Evolutionary conservation across 78 protist genomes (phyloP).

Genomic region (Dictyostelium purpureum): DNA sequence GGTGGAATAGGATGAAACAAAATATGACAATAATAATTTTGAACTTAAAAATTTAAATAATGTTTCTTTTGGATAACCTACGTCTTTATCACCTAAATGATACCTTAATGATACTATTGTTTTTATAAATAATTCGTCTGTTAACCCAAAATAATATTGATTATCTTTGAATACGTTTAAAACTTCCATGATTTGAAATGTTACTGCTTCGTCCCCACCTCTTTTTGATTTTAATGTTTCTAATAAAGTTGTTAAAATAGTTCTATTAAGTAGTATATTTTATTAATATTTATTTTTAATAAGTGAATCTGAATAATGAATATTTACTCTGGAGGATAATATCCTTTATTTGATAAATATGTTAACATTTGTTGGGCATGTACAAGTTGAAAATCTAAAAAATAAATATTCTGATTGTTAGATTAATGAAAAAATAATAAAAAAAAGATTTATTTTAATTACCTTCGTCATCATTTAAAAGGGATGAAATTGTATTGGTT

Average conservation of each 20-base stretch:
- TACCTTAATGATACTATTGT: neutral
- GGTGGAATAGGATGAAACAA: neutral
- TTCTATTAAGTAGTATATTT: neutral
- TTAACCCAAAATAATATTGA: neutral
- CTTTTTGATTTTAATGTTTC: neutral
- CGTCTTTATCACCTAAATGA: neutral
- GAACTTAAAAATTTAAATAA: neutral
- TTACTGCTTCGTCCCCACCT: neutral
- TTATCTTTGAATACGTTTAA: neutral
- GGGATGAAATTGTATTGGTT: neutral
- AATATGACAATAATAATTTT: neutral
- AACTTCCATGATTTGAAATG: neutral
- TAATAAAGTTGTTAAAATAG: neutral
- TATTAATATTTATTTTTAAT: neutral
- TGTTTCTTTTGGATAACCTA: neutral
- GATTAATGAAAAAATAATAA: too few relatives aligned
- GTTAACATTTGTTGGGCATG: neutral
- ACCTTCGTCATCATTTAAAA: conserved; percentile 5
- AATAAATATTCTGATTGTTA: too few relatives aligned
- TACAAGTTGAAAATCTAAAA: neutral
- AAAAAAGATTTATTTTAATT: too few relatives aligned
- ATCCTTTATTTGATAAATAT: neutral
- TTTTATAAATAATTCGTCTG: neutral
- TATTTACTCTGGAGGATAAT: conserved; percentile 10
- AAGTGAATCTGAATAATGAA: neutral